Percentiles rank a stretch among this genome's conserved stretches.
phyloP scores from a whole-genome alignment of 805 yeast species.

The Candida nonsorbophila region DNA sequence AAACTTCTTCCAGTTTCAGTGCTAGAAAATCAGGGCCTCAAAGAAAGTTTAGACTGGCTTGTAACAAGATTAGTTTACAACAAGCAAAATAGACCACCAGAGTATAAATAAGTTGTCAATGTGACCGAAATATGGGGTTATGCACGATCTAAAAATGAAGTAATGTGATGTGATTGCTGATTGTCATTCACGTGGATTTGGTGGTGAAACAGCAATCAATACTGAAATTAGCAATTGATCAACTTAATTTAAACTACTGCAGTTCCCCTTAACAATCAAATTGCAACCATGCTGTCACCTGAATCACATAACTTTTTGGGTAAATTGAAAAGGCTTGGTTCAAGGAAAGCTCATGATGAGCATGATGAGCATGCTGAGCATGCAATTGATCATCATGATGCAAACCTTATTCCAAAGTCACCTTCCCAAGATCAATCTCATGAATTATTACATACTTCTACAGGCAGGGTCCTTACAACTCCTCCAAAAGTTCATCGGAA shows the following conservation, averaged over 20 bases:
- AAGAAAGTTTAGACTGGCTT: conserved; percentile 88
- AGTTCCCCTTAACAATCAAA: too few relatives aligned
- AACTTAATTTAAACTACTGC: too few relatives aligned
- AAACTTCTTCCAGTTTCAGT: conserved; percentile 89
- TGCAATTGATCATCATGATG: background rate
- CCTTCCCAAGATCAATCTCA: background rate
- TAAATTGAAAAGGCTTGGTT: too few relatives aligned
- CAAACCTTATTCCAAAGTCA: background rate
- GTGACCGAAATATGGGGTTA: too few relatives aligned
- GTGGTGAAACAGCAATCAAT: too few relatives aligned
- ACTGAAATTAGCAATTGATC: too few relatives aligned
- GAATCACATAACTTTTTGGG: too few relatives aligned
- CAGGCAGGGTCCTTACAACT: conserved; percentile 21
- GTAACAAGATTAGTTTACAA: conserved; percentile 65
- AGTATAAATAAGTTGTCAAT: conserved; percentile 32
- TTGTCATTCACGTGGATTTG: too few relatives aligned
- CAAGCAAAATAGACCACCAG: conserved; percentile 58
- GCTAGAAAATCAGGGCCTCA: conserved; percentile 73
- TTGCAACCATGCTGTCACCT: too few relatives aligned
- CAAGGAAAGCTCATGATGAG: too few relatives aligned
- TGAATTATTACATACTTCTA: conserved; percentile 7
- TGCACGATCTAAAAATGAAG: too few relatives aligned
- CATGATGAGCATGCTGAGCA: background rate
- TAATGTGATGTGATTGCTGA: too few relatives aligned
- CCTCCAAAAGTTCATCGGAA: conserved; percentile 24